A percentile compares a stretch with the other conserved stretches of the same genome.
phyloP scores from a whole-genome alignment of 345 rosid genomes.

The Litchi chinensis region DNA sequence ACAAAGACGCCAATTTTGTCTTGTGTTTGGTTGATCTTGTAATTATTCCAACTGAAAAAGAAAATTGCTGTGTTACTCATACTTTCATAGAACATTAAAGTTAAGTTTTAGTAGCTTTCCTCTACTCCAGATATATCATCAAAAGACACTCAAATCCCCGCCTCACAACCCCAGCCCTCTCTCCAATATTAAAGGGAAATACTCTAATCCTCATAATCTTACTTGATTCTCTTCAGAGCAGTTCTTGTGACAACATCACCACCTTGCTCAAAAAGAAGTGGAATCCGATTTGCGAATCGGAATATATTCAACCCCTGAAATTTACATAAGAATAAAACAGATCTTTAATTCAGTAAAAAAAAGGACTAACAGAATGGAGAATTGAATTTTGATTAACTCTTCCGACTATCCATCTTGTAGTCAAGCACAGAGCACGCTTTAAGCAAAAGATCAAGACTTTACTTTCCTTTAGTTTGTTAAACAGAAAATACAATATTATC shows the following conservation, averaged over 20 bases:
- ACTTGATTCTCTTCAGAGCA: constrained; percentile 91
- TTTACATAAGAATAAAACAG: constrained; percentile 12
- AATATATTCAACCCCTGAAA: constrained; percentile 86
- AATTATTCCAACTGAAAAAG: constrained; percentile 77
- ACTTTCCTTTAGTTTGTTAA: background rate
- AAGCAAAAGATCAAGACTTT: background rate
- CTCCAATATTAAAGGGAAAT: background rate
- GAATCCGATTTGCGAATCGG: constrained; percentile 94
- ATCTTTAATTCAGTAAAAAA: background rate
- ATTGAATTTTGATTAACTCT: background rate
- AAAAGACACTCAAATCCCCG: background rate
- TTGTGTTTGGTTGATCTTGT: constrained; percentile 91
- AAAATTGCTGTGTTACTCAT: background rate
- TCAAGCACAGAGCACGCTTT: background rate
- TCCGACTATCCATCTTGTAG: background rate
- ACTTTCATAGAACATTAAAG: background rate
- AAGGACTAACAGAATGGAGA: background rate
- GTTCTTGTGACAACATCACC: constrained; percentile 98
- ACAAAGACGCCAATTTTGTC: constrained; percentile 94
- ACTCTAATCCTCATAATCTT: constrained; percentile 23
- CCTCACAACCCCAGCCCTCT: background rate
- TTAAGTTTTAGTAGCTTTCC: constrained; percentile 1
- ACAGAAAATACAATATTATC: background rate
- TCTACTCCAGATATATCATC: background rate
- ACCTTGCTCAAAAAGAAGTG: constrained; percentile 98